Evolutionary conservation across 352 stramenopile genomes (phyloP), one percentile per base, ranked within the genome.

Genomic region (Phytophthora sp.): DNA sequence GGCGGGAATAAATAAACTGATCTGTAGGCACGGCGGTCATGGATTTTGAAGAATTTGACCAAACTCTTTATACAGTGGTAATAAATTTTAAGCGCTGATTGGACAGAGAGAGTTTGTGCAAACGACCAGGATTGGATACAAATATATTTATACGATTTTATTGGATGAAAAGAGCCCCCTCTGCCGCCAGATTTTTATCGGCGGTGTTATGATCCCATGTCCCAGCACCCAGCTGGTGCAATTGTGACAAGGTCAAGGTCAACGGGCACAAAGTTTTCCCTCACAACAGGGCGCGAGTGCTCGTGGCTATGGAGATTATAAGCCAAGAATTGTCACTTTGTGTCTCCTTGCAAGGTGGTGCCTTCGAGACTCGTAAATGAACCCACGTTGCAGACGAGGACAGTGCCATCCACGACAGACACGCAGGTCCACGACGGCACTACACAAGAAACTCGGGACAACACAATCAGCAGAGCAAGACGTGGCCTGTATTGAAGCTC

Each of bases 1-100:
- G 6, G 24, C 29, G 16, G 66, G 29, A 71, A 68, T 71, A 61
- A 75, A 65, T 63, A 63, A 50, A 65, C 50, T 63, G 50, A 58
- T 56, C 56, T 55, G 31, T 16, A 44, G 18, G 44, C 31, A 57
- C 23, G n/a, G 30, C 36, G 49, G 24, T 27, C 26, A 3, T 36
- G 44, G 33, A 30, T 41, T 42, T 49, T 30, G 8, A n/a, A 53
- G n/a, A n/a, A n/a, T n/a, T n/a, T n/a, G n/a, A n/a, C n/a, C n/a
- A n/a, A n/a, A n/a, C n/a, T n/a, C n/a, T n/a, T n/a, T n/a, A n/a
- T n/a, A n/a, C n/a, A n/a, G n/a, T n/a, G n/a, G 20, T 46, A 20
- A 46, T 46, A 46, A 46, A 46, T 27, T 52, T 3, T 23, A 52
- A 13, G 13, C n/a, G 38, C 12, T 57, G 21, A 57, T 57, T 57